phyloP scores from a whole-genome alignment of 768 basidiomycete species.

The Rhodotorula toruloides region DNA sequence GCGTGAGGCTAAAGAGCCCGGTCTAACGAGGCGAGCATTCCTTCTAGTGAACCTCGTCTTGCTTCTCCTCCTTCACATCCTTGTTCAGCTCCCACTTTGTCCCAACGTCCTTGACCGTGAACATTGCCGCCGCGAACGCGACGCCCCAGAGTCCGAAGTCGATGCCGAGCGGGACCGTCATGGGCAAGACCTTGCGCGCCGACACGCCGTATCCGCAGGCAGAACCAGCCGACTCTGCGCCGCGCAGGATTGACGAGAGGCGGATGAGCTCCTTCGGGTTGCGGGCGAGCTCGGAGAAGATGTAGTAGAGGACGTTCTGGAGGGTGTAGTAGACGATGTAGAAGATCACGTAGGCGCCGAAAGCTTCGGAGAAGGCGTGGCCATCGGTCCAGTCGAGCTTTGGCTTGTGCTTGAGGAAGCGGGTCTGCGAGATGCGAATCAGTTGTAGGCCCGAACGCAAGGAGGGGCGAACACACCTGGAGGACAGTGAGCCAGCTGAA shows the following conservation, averaged over 20 bases:
- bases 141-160: slow-evolving; percentile 30
- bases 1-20: too few species aligned
- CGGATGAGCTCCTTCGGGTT: slow-evolving; percentile 27
- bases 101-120: slow-evolving; percentile 27
- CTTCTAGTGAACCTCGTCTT: background rate
- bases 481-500: slow-evolving; percentile 29
- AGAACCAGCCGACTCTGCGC: slow-evolving; percentile 21
- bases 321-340: slow-evolving; percentile 11
- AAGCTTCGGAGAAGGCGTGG: background rate
- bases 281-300: background rate
- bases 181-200: slow-evolving; percentile 16
- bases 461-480: background rate
- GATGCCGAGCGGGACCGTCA: slow-evolving; percentile 30
- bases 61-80: background rate
- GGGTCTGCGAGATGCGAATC: background rate
- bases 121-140: slow-evolving; percentile 11
- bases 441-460: background rate
- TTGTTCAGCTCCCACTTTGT: background rate
- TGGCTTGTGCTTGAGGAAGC: background rate
- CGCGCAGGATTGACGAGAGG: slow-evolving; percentile 32
- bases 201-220: slow-evolving; percentile 30
- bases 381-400: slow-evolving; percentile 22
- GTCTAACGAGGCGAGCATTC: too few species aligned
- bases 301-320: slow-evolving; percentile 14
- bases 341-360: slow-evolving; percentile 4